These are phyloP conservation scores for Byssoonygena ceratinophila DNA, from an alignment of 2,329 filamentous ascomycete species.

Conservation along the genomic window DNA sequence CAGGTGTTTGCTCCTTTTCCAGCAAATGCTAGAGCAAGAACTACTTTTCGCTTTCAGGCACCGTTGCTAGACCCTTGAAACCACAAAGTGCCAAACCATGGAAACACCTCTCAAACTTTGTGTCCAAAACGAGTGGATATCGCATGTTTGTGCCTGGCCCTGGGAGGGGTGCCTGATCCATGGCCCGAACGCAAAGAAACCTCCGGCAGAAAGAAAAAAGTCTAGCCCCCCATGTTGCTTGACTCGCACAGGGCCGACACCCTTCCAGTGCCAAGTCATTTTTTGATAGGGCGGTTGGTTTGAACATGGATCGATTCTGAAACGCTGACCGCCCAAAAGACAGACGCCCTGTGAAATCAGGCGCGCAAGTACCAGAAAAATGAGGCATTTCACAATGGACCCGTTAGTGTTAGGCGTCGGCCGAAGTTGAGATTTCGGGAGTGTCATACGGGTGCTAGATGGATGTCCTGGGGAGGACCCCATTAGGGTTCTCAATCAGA, in stretches of 20 bases:
- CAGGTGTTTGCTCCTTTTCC: neutral
- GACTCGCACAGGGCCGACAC: neutral
- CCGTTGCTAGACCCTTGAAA: neutral
- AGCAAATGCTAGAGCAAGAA: neutral
- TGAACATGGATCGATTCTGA: neutral
- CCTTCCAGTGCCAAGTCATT: neutral
- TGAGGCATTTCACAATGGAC: too few relatives aligned
- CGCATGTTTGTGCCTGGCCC: slow-evolving; percentile 2
- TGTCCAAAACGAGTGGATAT: neutral
- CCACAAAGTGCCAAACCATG: neutral
- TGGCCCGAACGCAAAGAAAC: neutral
- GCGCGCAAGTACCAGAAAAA: too few relatives aligned
- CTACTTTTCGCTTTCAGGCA: neutral
- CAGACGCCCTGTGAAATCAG: neutral
- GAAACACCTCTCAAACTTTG: neutral
- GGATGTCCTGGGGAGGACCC: too few relatives aligned
- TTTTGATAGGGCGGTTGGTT: neutral
- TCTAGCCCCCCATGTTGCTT: neutral
- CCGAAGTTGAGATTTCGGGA: too few relatives aligned
- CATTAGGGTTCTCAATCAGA: too few relatives aligned
- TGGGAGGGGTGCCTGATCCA: too few relatives aligned
- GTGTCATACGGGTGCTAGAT: too few relatives aligned
- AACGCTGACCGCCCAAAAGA: neutral
- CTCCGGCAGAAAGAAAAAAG: neutral
- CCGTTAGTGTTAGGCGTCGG: too few relatives aligned